Percentiles rank a stretch among this genome's conserved stretches.
phyloP scores from a whole-genome alignment of 768 basidiomycete genomes.

The Termitomyces bulborhizus region DNA sequence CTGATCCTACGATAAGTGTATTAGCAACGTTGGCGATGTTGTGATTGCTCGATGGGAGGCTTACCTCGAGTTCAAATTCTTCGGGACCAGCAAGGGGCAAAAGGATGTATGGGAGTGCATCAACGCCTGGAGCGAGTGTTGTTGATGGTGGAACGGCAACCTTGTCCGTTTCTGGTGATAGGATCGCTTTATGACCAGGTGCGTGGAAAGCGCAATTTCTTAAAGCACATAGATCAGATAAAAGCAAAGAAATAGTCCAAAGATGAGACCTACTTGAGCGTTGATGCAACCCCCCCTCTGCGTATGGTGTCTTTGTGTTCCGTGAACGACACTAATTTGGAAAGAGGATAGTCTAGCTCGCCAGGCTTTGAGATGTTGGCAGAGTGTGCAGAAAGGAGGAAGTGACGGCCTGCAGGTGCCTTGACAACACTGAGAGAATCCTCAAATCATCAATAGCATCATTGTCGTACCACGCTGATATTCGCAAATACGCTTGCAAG shows the following conservation, averaged over 20 bases:
- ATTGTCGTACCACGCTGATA: constrained; percentile 56
- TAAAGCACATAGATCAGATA: not conserved
- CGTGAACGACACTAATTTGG: constrained; percentile 80
- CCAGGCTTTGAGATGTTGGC: constrained; percentile 38
- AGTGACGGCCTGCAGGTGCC: constrained; percentile 72
- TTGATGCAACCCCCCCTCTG: constrained; percentile 79
- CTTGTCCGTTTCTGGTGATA: constrained; percentile 54
- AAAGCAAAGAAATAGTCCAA: not conserved
- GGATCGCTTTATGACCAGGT: constrained; percentile 62
- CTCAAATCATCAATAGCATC: not conserved
- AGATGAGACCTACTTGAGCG: constrained; percentile 63
- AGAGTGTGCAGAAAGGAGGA: constrained; percentile 70
- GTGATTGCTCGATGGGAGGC: too few species aligned
- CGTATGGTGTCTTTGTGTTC: constrained; percentile 86
- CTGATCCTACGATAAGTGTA: constrained; percentile 54
- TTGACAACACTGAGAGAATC: constrained; percentile 21
- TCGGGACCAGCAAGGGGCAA: constrained; percentile 93
- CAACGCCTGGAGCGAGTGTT: constrained; percentile 66
- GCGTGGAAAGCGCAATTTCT: constrained; percentile 79
- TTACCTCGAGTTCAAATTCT: constrained; percentile 87
- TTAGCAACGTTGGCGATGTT: not conserved
- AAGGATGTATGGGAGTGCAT: constrained; percentile 78
- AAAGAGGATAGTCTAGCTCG: constrained; percentile 70
- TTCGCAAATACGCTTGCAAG: constrained; percentile 94
- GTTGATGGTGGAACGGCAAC: constrained; percentile 55